phyloP scores from a whole-genome alignment of 306 rosid species.

The Erythrophleum fordii region DNA sequence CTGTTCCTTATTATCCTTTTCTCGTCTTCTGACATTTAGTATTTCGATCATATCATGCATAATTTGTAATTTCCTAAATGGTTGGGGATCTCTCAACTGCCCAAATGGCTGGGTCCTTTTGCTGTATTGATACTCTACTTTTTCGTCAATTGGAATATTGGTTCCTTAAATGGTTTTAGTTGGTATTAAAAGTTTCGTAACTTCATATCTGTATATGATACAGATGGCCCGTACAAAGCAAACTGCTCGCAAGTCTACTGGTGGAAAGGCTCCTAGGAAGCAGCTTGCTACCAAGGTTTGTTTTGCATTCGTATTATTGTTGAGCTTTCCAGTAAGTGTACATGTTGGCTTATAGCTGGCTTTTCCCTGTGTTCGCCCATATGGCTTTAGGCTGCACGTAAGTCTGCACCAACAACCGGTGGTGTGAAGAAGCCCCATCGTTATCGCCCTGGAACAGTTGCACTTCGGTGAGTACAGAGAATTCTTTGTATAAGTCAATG shows the following conservation, averaged over 20 bases:
- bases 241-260: conserved; percentile 95
- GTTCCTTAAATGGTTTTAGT: not conserved
- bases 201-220: not conserved
- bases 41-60: not conserved
- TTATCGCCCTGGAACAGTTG: conserved; percentile 94
- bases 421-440: conserved; percentile 98
- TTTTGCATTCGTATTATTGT: not conserved
- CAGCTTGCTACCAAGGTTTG: conserved; percentile 96
- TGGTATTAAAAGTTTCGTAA: not conserved
- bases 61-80: not conserved
- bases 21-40: not conserved
- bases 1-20: not conserved
- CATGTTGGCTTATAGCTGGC: rapidly evolving
- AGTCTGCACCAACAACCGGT: conserved; percentile 97
- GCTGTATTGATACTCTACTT: not conserved
- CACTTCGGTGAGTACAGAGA: conserved; percentile 65
- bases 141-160: too few relatives aligned
- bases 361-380: rapidly evolving
- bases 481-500: rapidly evolving
- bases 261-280: conserved; percentile 98
- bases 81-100: not conserved
- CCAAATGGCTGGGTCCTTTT: not conserved
- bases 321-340: not conserved
- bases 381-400: conserved; percentile 74
- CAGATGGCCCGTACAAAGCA: conserved; percentile 99